Percentiles rank a stretch among this genome's conserved stretches.
phyloP scores from a whole-genome alignment of 1,139 yeast genomes.

The Yamadazyma aaseri region DNA sequence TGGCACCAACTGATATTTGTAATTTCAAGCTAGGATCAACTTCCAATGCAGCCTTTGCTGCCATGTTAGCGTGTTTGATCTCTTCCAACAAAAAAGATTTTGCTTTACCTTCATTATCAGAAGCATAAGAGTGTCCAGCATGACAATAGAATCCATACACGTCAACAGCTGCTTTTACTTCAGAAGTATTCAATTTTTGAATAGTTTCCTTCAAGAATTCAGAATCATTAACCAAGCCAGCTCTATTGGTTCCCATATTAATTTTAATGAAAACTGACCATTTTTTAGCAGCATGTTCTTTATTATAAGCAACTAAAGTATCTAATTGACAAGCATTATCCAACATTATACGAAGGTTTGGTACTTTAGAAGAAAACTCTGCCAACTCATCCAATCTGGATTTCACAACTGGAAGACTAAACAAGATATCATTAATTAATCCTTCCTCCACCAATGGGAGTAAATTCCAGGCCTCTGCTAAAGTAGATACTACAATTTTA shows the following conservation, averaged over 20 bases:
- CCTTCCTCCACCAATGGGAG: slow-evolving; percentile 44
- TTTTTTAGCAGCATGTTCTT: slow-evolving; percentile 23
- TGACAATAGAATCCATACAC: slow-evolving; percentile 74
- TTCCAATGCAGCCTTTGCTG: slow-evolving; percentile 36
- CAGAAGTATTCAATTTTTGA: slow-evolving; percentile 19
- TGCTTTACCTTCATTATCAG: slow-evolving; percentile 49
- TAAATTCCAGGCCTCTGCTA: slow-evolving; percentile 63
- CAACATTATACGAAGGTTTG: slow-evolving; percentile 54
- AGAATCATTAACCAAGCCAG: slow-evolving; percentile 49
- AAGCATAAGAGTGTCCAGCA: slow-evolving; percentile 72
- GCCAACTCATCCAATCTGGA: slow-evolving; percentile 52
- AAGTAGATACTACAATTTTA: slow-evolving; percentile 67
- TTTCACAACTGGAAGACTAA: slow-evolving; percentile 66
- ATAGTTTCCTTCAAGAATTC: slow-evolving; percentile 29
- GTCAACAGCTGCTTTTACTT: slow-evolving; percentile 29
- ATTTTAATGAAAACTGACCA: slow-evolving; percentile 61
- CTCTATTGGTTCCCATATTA: slow-evolving; percentile 63
- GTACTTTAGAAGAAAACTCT: slow-evolving; percentile 39
- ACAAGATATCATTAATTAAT: slow-evolving; percentile 57
- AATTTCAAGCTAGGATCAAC: slow-evolving; percentile 28
- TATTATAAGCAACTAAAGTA: slow-evolving; percentile 37
- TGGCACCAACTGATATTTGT: slow-evolving; percentile 68
- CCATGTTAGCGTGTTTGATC: slow-evolving; percentile 53
- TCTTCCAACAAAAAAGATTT: slow-evolving; percentile 51
- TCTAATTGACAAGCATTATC: slow-evolving; percentile 61